Evolutionary conservation across 208 protist genomes (phyloP).

Genomic region (Borovskyia barvae): DNA sequence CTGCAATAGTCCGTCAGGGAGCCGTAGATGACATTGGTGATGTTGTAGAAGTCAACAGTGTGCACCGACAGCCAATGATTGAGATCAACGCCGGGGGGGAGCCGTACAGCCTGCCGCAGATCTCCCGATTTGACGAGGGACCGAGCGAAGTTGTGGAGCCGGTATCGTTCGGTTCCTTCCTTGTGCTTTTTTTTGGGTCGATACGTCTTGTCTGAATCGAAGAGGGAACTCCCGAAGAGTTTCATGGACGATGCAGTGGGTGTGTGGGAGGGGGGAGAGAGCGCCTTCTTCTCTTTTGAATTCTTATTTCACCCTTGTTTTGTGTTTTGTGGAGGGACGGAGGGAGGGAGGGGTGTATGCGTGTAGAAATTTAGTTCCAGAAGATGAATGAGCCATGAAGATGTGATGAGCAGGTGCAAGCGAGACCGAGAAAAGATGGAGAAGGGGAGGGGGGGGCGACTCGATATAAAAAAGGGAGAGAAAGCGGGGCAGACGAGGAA

Average conservation of each 20-base stretch:
- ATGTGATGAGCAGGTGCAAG: not conserved
- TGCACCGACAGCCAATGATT: slow-evolving; percentile 98
- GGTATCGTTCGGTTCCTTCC: slow-evolving; percentile 94
- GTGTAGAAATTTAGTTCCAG: not conserved
- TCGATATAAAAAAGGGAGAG: not conserved
- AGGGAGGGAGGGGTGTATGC: not conserved
- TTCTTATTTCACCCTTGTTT: not conserved
- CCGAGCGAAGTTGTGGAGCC: slow-evolving; percentile 92
- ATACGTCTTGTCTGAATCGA: slow-evolving; percentile 95
- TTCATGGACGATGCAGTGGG: slow-evolving; percentile 34
- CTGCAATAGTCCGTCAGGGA: slow-evolving; percentile 99
- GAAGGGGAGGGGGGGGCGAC: not conserved
- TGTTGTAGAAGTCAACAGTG: slow-evolving; percentile 99
- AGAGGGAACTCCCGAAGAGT: slow-evolving; percentile 70
- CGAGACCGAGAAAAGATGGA: not conserved
- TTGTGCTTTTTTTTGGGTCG: slow-evolving; percentile 94
- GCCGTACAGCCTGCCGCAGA: slow-evolving; percentile 91
- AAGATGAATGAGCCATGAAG: not conserved
- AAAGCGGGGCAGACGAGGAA: not conserved
- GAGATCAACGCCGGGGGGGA: slow-evolving; percentile 95
- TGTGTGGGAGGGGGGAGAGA: slow-evolving; percentile 1
- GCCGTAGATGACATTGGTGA: slow-evolving; percentile 98
- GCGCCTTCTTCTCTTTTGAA: not conserved
- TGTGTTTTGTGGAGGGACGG: not conserved
- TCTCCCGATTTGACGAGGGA: slow-evolving; percentile 90